Base-by-base conservation (phyloP, 2,329 filamentous ascomycete genomes). In the Botrytis hyacinthi region DNA sequence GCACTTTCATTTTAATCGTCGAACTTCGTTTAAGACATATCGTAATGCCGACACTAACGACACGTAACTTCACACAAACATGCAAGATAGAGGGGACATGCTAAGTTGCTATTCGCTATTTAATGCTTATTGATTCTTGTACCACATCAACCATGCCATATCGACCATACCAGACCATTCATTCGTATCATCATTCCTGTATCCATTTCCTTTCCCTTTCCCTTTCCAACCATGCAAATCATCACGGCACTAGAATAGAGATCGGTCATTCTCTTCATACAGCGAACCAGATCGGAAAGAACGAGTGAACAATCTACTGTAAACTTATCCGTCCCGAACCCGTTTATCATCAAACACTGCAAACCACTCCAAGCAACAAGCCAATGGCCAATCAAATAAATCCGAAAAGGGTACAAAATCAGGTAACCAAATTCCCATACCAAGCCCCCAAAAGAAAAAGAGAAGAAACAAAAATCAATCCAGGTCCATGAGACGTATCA, bases 391-490 rank as follows among this genome's bases (percentile, higher is more conserved):
- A 66, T 51, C 44, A 66, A 66, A 65, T 35, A 16, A 48, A 18
- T 18, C 35, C 46, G 20, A 67, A 67, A 40, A 40, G 9, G 16
- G 20, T 12, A 5, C 10, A n/a, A 54, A 37, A n/a, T 35, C 65
- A 67, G 35, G 35, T 16, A 67, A 48, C 35, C 46, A 54, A 67
- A 29, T 67, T 26, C 65, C 40, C 26, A 54, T 40, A 54, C 65
- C 46, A 12, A 54, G 6, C n/a, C n/a, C 26, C 65, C 46, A 3
- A 14, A 54, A 67, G 32, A 16, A 44, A 54, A 54, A 32, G 12
- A 67, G 37, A 26, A 22, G 16, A 67, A 51, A 66, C 12, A 16
- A 48, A 67, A 67, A 67, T 29, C 65, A 67, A 67, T 67, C 65
- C 46, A 54, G 46, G 32, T 54, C 46, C n/a, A 29, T 67, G 65